Evolutionary conservation across 2,329 filamentous ascomycete genomes (phyloP).

Genomic region (Ascosphaera apis): DNA sequence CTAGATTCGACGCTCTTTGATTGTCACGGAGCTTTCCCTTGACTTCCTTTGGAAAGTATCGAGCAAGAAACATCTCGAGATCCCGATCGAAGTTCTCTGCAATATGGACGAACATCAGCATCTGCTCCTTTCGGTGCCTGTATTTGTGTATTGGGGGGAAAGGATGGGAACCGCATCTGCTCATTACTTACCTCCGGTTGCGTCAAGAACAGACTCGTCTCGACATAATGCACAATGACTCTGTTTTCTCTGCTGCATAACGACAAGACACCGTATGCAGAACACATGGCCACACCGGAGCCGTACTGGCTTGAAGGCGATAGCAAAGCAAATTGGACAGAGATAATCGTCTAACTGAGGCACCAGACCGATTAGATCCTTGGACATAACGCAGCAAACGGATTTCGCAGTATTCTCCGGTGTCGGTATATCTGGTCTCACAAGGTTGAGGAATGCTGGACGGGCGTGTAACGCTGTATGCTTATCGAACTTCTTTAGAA

Average conservation of each 20-base stretch:
- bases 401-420: constrained; percentile 48
- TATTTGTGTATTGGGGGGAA: not conserved
- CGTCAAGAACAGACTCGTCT: constrained; percentile 44
- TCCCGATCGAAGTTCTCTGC: constrained; percentile 46
- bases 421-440: constrained; percentile 37
- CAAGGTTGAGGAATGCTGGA: constrained; percentile 34
- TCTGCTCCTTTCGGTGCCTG: too few relatives aligned
- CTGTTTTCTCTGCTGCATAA: constrained; percentile 49
- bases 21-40: constrained; percentile 47
- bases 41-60: constrained; percentile 51
- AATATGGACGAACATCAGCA: constrained; percentile 1
- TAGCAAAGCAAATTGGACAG: constrained; percentile 56
- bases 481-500: constrained; percentile 83
- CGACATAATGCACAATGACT: constrained; percentile 56
- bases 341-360: constrained; percentile 68
- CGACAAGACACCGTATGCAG: constrained; percentile 63
- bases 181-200: constrained; percentile 34
- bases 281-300: constrained; percentile 55
- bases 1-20: constrained; percentile 49
- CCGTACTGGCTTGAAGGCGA: constrained; percentile 63
- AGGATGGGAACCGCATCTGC: not conserved
- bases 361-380: constrained; percentile 47
- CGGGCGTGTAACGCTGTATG: constrained; percentile 51
- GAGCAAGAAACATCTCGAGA: constrained; percentile 44
- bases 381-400: constrained; percentile 50